Percentiles rank a stretch among this genome's conserved stretches.
Conservation (phyloP, 352 stramenopile species). For the Pythium plurisporium region DNA sequence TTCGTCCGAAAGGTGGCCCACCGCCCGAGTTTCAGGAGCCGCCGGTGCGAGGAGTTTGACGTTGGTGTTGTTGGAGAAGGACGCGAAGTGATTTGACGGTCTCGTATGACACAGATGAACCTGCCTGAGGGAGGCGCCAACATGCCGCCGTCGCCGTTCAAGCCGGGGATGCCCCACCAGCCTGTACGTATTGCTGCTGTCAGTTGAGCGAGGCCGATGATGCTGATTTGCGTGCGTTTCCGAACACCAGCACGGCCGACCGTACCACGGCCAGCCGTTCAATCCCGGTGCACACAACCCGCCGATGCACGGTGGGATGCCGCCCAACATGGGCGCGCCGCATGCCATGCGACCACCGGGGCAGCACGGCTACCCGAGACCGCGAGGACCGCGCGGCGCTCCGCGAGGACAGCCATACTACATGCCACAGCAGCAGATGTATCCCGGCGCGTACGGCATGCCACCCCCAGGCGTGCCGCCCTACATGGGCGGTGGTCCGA, state of each 20-base stretch:
- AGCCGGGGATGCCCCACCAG: slow-evolving; percentile 20
- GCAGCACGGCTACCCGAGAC: slow-evolving; percentile 17
- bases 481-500: slow-evolving; percentile 21
- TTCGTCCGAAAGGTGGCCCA: slow-evolving; percentile 14
- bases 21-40: slow-evolving; percentile 15
- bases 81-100: not conserved
- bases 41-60: too few relatives aligned
- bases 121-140: slow-evolving; percentile 11
- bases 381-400: slow-evolving; percentile 18
- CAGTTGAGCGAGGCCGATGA: not conserved
- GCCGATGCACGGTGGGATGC: slow-evolving; percentile 16
- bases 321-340: slow-evolving; percentile 16
- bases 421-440: slow-evolving; percentile 19
- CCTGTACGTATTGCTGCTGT: slow-evolving; percentile 8
- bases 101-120: slow-evolving; percentile 2
- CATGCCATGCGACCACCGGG: slow-evolving; percentile 17
- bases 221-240: too few relatives aligned
- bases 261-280: slow-evolving; percentile 22
- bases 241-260: slow-evolving; percentile 21
- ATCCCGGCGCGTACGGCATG: slow-evolving; percentile 19
- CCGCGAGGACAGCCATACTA: slow-evolving; percentile 24
- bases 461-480: slow-evolving; percentile 9
- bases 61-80: too few relatives aligned
- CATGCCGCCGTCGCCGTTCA: slow-evolving; percentile 23
- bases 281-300: slow-evolving; percentile 12